Evolutionary conservation across 805 yeast species (phyloP).

Genomic region (Saccharomyces mikatae): DNA sequence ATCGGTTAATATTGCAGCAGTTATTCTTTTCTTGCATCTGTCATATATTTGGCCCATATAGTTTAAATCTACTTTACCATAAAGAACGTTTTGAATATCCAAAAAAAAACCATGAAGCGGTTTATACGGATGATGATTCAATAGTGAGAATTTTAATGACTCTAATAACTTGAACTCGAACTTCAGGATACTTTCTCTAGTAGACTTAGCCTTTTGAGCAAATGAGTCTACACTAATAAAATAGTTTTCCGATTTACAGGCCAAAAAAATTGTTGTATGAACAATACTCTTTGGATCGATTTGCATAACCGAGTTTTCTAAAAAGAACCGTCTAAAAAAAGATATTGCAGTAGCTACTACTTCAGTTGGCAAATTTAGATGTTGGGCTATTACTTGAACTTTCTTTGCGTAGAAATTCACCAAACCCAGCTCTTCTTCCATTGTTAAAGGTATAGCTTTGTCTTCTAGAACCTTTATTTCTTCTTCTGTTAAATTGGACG

Average conservation of each 20-base stretch:
- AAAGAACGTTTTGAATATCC: conserved; percentile 63
- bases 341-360: conserved; percentile 81
- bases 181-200: conserved; percentile 59
- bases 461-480: conserved; percentile 23
- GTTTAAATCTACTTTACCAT: conserved; percentile 41
- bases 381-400: conserved; percentile 59
- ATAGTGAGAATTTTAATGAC: conserved; percentile 66
- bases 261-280: conserved; percentile 76
- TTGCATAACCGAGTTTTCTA: conserved; percentile 76
- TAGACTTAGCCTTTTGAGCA: conserved; percentile 59
- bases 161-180: conserved; percentile 73
- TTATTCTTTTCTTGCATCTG: conserved; percentile 54
- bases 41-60: conserved; percentile 66
- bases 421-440: conserved; percentile 63
- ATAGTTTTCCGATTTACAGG: conserved; percentile 87
- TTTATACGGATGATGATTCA: conserved; percentile 81
- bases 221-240: conserved; percentile 81
- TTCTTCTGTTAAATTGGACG: conserved; percentile 26
- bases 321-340: conserved; percentile 72
- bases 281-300: conserved; percentile 78
- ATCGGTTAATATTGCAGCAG: conserved; percentile 68
- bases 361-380: conserved; percentile 78
- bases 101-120: conserved; percentile 92
- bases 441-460: conserved; percentile 40
- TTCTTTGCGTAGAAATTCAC: conserved; percentile 67